Percentiles rank a stretch among this genome's conserved stretches.
These are phyloP conservation scores for Aphanomyces astaci DNA, from an alignment of 352 stramenopile species.

Conservation along the genomic window DNA sequence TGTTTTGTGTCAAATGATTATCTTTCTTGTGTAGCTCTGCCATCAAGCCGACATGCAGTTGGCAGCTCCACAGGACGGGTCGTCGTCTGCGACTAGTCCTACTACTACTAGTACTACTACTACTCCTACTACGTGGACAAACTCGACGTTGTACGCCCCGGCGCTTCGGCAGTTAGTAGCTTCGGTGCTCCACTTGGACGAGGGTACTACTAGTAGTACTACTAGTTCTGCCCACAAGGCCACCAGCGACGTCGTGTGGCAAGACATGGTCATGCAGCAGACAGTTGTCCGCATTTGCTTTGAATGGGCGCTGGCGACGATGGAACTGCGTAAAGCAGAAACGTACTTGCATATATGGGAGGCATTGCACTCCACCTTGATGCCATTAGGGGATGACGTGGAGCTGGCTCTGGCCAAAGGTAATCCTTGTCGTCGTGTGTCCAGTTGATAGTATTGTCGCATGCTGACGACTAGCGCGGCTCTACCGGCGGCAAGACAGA, in stretches of 20 bases:
- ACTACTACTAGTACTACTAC: too few species aligned
- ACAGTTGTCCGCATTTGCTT: neutral
- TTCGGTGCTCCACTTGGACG: neutral
- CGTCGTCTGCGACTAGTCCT: too few species aligned
- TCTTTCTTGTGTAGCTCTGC: too few species aligned
- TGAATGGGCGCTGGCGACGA: neutral
- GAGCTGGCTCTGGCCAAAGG: neutral
- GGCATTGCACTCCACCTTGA: too few species aligned
- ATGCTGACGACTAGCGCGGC: neutral
- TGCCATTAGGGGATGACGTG: too few species aligned
- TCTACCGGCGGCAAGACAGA: neutral
- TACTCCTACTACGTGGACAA: too few species aligned
- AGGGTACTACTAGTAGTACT: neutral
- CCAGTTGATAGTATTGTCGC: too few species aligned
- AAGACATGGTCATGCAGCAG: neutral
- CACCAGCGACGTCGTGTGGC: neutral
- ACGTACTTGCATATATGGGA: neutral
- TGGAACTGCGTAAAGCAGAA: neutral
- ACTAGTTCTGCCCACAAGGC: too few species aligned
- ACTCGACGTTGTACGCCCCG: neutral
- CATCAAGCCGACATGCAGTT: too few species aligned
- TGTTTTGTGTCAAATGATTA: too few species aligned
- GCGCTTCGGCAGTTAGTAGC: neutral
- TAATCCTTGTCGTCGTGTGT: too few species aligned
- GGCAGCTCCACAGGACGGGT: too few species aligned